Percentiles rank a stretch among this genome's conserved stretches.
phyloP scores from a whole-genome alignment of 2,329 filamentous ascomycete genomes.

The Pseudonectria foliicola region DNA sequence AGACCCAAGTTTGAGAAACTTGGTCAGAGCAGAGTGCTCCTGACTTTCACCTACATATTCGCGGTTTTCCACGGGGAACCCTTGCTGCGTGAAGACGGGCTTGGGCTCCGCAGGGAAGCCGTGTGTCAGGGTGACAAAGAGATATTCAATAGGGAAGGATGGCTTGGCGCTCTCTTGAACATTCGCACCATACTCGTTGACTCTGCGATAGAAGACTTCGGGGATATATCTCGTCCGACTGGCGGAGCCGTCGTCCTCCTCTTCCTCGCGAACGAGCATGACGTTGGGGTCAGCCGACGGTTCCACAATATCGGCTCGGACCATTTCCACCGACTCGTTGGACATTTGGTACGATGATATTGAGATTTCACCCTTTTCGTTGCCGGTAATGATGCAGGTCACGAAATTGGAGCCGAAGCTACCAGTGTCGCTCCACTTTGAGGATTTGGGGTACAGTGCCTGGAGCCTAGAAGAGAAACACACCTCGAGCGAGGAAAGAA shows the following conservation, averaged over 20 bases:
- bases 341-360: slow-evolving; percentile 93
- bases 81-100: slow-evolving; percentile 65
- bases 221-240: slow-evolving; percentile 83
- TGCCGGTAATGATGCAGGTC: slow-evolving; percentile 90
- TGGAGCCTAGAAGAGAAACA: slow-evolving; percentile 83
- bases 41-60: slow-evolving; percentile 80
- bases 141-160: slow-evolving; percentile 91
- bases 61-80: slow-evolving; percentile 88
- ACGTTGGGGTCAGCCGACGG: slow-evolving; percentile 86
- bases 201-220: slow-evolving; percentile 90
- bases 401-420: slow-evolving; percentile 95
- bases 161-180: slow-evolving; percentile 98
- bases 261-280: slow-evolving; percentile 91
- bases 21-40: slow-evolving; percentile 61
- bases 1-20: slow-evolving; percentile 57
- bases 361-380: slow-evolving; percentile 79
- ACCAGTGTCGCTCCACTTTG: slow-evolving; percentile 95
- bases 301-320: slow-evolving; percentile 87
- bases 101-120: slow-evolving; percentile 80
- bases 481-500: slow-evolving; percentile 85
- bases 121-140: slow-evolving; percentile 91
- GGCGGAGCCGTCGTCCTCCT: slow-evolving; percentile 66
- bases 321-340: slow-evolving; percentile 95
- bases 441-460: slow-evolving; percentile 78
- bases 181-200: slow-evolving; percentile 94